Conservation (phyloP, 495 filamentous ascomycete species). For the Oleoguttula mirabilis region DNA sequence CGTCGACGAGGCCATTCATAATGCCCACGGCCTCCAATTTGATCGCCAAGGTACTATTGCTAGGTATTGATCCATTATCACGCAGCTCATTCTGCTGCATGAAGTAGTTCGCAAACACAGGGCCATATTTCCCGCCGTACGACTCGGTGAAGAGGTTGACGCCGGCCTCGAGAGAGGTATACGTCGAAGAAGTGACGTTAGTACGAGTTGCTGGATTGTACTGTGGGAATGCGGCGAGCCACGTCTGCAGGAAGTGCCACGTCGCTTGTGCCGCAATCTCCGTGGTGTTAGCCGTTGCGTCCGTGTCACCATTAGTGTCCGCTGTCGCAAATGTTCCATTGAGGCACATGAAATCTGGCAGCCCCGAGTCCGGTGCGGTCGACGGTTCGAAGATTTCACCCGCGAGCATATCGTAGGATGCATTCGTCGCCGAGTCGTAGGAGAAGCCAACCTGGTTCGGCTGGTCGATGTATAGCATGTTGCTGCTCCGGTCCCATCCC, state of each 20-base stretch:
- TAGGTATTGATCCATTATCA: constrained; percentile 25
- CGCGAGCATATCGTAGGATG: constrained; percentile 28
- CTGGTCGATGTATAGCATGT: constrained; percentile 34
- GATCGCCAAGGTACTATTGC: constrained; percentile 33
- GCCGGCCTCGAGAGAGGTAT: constrained; percentile 24
- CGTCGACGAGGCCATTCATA: constrained; percentile 35
- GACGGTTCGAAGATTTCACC: constrained; percentile 18
- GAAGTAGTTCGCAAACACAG: constrained; percentile 34
- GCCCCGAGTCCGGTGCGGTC: constrained; percentile 14
- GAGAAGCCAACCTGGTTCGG: constrained; percentile 34
- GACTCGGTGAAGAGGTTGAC: constrained; percentile 37
- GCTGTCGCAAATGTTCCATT: constrained; percentile 54
- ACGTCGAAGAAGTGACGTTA: constrained; percentile 28
- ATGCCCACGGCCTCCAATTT: constrained; percentile 33
- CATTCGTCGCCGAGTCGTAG: constrained; percentile 32
- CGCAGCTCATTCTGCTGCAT: constrained; percentile 33
- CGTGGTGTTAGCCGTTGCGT: constrained; percentile 51
- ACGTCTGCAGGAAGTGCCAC: constrained; percentile 62
- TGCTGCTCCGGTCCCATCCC: constrained; percentile 32
- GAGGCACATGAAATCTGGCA: constrained; percentile 35
- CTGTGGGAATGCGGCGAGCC: constrained; percentile 52
- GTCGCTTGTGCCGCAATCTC: constrained; percentile 49
- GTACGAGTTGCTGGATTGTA: constrained; percentile 43
- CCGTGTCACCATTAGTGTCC: constrained; percentile 24
- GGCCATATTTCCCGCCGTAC: constrained; percentile 39